Base-by-base conservation (phyloP, 1,284 basidiomycete species). In the Cutaneotrichosporon curvatum region DNA sequence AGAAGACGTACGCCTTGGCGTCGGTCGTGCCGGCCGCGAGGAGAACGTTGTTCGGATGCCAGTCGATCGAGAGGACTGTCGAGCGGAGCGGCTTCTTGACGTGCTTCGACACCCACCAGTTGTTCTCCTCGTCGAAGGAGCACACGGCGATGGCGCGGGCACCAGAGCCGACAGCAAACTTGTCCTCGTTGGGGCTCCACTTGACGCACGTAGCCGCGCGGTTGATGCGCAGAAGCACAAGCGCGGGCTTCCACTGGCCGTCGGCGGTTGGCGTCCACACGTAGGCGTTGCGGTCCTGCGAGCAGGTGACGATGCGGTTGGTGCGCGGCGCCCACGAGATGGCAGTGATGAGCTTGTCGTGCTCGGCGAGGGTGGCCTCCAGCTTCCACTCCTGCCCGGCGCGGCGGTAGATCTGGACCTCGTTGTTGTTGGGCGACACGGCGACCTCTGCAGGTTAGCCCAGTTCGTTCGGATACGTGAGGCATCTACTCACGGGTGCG, bases 91-190 rank as follows among this genome's bases (percentile, higher is more conserved):
- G 95, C 72, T 96, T 96, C 82, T 98, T 98, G 72, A 99, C 77
- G 61, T 90, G 86, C 70, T 90, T 91, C 18, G 92, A 85, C 2
- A 96, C 90, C 95, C 95, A 99, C 95, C 95, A 99, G 70, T 99
- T 88, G 74, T 90, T 94, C 74, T 96, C 91, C 20, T 86, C 78
- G 67, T 96, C 91, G 66, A 94, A 96, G 15, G 87, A 91, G 69
- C 91, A 96, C 40, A 96, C 81, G 10, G 90, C 87, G 60, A 96
- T 91, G 31, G 89, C 85, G 34, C 91, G 80, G 7, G 95, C 92
- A 55, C 95, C 95, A 52, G 86, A 91, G 4, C 91, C 94, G 21
- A 99, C 95, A 4, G 95, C 95, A 68, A 99, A 99, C 73, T 99
- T 98, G 73, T 96, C 88, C 73, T 98, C 95, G 61, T 85, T 83